Base-by-base conservation (phyloP, 1,284 basidiomycete species). In the Phenoliferia sp. region DNA sequence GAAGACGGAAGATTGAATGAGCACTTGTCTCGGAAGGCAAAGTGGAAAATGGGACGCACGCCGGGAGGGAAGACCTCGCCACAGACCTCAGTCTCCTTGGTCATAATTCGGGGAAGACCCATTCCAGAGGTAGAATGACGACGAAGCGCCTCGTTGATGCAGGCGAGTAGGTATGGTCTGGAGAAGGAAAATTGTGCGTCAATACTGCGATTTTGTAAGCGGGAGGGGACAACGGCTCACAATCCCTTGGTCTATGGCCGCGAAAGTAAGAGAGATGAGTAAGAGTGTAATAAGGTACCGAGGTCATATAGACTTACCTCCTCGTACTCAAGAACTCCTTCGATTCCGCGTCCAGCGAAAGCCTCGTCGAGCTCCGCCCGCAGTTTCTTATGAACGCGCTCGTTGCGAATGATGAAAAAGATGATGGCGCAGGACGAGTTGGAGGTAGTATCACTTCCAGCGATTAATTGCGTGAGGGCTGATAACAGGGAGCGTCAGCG, bases 341-440 rank as follows among this genome's bases (percentile, higher is more conserved):
- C 57, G 32, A 74, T 39, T 17, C 73, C 71, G 28, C 66, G 88
- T 84, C 69, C 86, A 82, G 34, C 81, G 79, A 71, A 66, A 22
- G 84, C 85, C 44, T 88, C 86, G 76, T 94, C 91, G 29, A 94
- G 85, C 78, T 94, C 92, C 61, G 82, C 81, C 65, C 91, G 89
- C 19, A 95, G 85, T 75, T 87, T 89, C 65, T 80, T 80, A 76
- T 92, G 88, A 15, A 83, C 84, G 10, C 79, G 77, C 2, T 85
- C 90, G 79, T 90, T 85, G 35, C 80, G 80, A 15, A 89, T 87
- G 68, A 94, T 85, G 79, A 91, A 85, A 81, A 90, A 93, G 19
- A 91, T 84, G 75, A 94, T 90, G 12, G 90, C 90, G 65, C 89
- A 91, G 3, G 88, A 89, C 28, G 90, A 90, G 80, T 91, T 92